Evolutionary conservation across 805 yeast genomes (phyloP).

Genomic region (Cyberlindnera maritima): DNA sequence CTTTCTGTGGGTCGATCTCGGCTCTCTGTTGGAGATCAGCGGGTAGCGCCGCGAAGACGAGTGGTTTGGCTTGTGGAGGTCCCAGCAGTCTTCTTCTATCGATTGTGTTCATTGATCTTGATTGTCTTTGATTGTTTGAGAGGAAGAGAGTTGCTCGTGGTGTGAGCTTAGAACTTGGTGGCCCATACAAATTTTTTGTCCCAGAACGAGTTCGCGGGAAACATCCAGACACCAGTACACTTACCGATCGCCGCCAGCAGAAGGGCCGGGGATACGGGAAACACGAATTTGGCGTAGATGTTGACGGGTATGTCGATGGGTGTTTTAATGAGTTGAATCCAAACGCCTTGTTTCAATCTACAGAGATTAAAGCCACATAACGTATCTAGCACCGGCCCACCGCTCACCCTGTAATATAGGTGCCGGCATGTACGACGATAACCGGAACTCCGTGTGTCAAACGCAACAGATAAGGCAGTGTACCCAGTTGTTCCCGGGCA

Average conservation of each 20-base stretch:
- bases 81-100: conserved; percentile 90
- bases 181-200: neutral
- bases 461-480: neutral
- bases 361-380: too few species aligned
- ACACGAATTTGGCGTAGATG: too few species aligned
- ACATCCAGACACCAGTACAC: neutral
- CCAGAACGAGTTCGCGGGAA: neutral
- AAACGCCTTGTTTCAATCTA: too few species aligned
- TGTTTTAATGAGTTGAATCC: too few species aligned
- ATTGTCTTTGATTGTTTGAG: too few species aligned
- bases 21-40: conserved; percentile 14
- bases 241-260: neutral
- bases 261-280: too few species aligned
- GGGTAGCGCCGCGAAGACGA: conserved; percentile 36
- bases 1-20: conserved; percentile 14
- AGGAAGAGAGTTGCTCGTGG: too few species aligned
- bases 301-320: too few species aligned
- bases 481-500: too few species aligned
- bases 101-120: conserved; percentile 10
- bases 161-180: neutral
- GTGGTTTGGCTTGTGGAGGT: conserved; percentile 62
- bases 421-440: too few species aligned
- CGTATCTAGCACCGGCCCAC: too few species aligned
- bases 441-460: conserved; percentile 1
- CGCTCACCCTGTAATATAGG: too few species aligned